A percentile compares a stretch with the other conserved stretches of the same genome.
phyloP scores from a whole-genome alignment of 2,329 filamentous ascomycete species.

The Botrytis paeoniae region DNA sequence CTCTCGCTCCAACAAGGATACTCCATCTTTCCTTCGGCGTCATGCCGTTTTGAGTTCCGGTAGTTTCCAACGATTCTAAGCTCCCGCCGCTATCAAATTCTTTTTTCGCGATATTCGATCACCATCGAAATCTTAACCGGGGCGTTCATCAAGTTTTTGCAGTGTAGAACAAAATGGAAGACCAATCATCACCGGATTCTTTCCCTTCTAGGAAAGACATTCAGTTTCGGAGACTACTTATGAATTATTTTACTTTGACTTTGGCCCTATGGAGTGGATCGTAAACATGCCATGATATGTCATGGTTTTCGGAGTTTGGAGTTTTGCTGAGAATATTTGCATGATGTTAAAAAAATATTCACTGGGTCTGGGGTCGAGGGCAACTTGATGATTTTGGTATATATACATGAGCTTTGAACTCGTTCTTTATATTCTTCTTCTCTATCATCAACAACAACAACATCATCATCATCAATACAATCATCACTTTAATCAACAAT shows the following conservation, averaged over 20 bases:
- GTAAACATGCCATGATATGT: background rate
- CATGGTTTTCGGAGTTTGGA: conserved; percentile 12
- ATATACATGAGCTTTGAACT: background rate
- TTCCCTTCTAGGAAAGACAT: background rate
- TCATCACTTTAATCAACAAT: conserved; percentile 7
- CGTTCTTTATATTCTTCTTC: background rate
- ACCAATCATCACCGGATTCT: background rate
- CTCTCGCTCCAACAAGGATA: background rate
- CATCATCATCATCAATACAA: conserved; percentile 7
- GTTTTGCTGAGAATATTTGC: conserved; percentile 1
- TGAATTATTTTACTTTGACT: background rate
- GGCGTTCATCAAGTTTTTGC: background rate
- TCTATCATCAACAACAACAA: conserved; percentile 8
- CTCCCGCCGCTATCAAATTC: conserved; percentile 1
- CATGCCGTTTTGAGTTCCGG: conserved; percentile 8
- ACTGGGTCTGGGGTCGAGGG: background rate
- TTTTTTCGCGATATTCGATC: background rate
- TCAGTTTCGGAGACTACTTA: background rate
- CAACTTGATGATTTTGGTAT: background rate
- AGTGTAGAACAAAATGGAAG: background rate
- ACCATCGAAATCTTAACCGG: background rate
- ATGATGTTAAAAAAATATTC: background rate
- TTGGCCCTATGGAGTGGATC: conserved; percentile 14
- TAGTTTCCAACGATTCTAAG: background rate
- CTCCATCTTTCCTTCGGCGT: background rate